Conservation (phyloP, 176 grass and related monocot species). For the Carex littledalei region DNA sequence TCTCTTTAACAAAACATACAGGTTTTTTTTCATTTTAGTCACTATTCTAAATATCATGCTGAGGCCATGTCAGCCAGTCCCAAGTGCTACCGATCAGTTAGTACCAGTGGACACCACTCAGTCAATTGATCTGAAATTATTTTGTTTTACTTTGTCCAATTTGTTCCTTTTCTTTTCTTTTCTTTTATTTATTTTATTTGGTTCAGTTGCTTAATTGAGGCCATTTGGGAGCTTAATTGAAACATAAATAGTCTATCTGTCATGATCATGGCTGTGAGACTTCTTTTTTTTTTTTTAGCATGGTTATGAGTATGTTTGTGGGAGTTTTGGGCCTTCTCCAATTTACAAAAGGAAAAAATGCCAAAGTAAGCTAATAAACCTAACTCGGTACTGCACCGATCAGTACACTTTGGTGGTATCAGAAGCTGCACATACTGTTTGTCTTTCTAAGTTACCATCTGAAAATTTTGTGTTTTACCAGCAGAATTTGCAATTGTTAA, state of each 20-base stretch:
- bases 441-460: neutral
- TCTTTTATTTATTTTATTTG: neutral
- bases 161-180: neutral
- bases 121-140: neutral
- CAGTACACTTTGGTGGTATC: neutral
- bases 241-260: neutral
- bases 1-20: neutral
- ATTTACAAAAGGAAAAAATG: neutral
- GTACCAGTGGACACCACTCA: neutral
- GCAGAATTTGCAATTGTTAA: neutral
- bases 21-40: neutral
- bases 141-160: neutral
- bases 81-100: neutral
- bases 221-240: neutral
- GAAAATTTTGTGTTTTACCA: neutral
- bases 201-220: conserved; percentile 1
- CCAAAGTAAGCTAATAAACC: neutral
- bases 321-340: neutral
- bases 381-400: neutral
- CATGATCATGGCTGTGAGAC: neutral
- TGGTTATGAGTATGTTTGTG: neutral
- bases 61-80: neutral
- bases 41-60: neutral
- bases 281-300: neutral
- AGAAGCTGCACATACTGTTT: neutral